Evolutionary conservation across 2,329 filamentous ascomycete species (phyloP).

Genomic region (Talaromyces verruculosus): DNA sequence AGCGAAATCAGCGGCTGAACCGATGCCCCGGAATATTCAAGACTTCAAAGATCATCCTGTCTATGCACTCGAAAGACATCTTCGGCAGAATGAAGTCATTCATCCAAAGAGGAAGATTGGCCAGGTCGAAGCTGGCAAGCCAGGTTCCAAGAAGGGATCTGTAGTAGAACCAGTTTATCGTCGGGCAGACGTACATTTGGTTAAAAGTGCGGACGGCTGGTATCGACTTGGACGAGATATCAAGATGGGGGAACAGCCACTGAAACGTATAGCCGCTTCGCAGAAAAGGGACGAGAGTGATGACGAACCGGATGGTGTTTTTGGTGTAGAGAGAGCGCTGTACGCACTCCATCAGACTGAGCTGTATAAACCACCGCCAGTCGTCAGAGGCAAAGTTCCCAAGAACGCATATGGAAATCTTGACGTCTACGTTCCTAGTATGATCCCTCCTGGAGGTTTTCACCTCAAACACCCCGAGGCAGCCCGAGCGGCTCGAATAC

Average conservation of each 20-base stretch:
- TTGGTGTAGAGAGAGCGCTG: constrained; percentile 56
- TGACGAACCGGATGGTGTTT: constrained; percentile 42
- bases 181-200: constrained; percentile 73
- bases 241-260: constrained; percentile 73
- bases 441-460: constrained; percentile 61
- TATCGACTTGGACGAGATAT: constrained; percentile 82
- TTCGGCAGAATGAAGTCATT: constrained; percentile 80
- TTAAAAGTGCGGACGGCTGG: constrained; percentile 83
- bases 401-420: constrained; percentile 63
- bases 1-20: constrained; percentile 70
- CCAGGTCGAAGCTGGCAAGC: constrained; percentile 62
- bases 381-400: constrained; percentile 69
- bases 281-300: constrained; percentile 44
- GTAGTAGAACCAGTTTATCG: constrained; percentile 80
- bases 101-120: constrained; percentile 70
- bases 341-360: constrained; percentile 65
- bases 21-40: constrained; percentile 79
- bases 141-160: constrained; percentile 46
- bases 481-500: constrained; percentile 67
- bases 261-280: constrained; percentile 66
- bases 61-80: constrained; percentile 80
- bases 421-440: constrained; percentile 63
- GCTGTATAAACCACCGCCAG: constrained; percentile 71
- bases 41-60: constrained; percentile 86
- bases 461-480: constrained; percentile 61